Evolutionary conservation across 306 rosid genomes (phyloP), one percentile per base, ranked within the genome.

Genomic region (Casuarina glauca): DNA sequence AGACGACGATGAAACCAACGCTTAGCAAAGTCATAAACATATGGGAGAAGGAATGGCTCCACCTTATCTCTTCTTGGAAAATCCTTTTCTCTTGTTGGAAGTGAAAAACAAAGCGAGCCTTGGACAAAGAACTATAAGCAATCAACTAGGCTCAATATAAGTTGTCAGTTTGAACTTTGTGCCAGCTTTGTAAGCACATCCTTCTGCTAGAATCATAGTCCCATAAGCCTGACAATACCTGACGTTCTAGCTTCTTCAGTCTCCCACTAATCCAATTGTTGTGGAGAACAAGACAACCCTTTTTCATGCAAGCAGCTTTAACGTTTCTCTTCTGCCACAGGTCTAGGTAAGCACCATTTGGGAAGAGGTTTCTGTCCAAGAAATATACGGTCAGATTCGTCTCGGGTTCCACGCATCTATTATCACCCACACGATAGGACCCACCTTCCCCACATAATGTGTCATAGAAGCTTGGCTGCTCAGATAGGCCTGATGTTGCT

Each of bases 381-480:
- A 92, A 94, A 83, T 89, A 62, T 19, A 89, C 92, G 0, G 97
- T 92, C 74, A 94, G 63, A 81, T 92, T 92, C 70, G 97, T 89
- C 84, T 94, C 93, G 26, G 93, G 97, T 58, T 94, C 93, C 72
- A 91, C 73, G 78, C 97, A 92, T 78, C 32, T 83, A 45, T 80
- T 58, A 73, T 85, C 80, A 12, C 87, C 87, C 9, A 86, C 80
- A 5, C 97, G 96, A 81, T 89, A 82, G 78, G 89, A 76, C 44
- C 98, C 97, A 52, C 90, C 88, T 42, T 81, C 81, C 55, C 97
- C 97, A 15, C 98, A 94, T 76, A 94, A 85, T 15, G 82, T 87
- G 88, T 94, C 97, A 58, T 94, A 92, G 80, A 94, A 94, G 91
- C 98, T 94, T 70, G 98, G 98, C 84, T 94, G 97, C 87, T 94